phyloP scores from a whole-genome alignment of 495 filamentous ascomycete genomes.

The Neurospora africana region DNA sequence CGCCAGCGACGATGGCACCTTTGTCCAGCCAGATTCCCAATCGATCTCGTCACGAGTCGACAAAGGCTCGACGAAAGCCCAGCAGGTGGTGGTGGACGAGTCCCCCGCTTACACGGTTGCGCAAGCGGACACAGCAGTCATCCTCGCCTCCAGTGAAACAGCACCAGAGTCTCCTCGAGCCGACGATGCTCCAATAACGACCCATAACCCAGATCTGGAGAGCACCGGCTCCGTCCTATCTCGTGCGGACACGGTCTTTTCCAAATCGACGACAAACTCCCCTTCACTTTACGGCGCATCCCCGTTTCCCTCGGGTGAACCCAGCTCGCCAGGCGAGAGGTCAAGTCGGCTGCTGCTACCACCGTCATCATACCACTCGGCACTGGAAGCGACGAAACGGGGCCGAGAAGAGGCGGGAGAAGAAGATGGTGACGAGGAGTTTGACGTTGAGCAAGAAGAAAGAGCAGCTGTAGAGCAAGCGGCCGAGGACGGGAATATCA shows the following conservation, averaged over 20 bases:
- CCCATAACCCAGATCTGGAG: not conserved
- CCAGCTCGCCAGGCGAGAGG: not conserved
- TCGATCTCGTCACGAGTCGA: not conserved
- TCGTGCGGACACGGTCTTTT: slow-evolving; percentile 1
- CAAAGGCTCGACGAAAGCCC: not conserved
- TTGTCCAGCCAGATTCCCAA: not conserved
- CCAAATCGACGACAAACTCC: slow-evolving; percentile 5
- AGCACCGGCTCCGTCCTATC: slow-evolving; percentile 2
- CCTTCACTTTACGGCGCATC: slow-evolving; percentile 2
- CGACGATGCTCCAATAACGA: slow-evolving; percentile 1
- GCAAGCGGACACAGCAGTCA: not conserved
- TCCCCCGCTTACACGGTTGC: not conserved
- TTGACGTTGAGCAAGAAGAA: slow-evolving; percentile 8
- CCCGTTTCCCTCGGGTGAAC: not conserved
- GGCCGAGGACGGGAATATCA: slow-evolving; percentile 23
- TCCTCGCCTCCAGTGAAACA: not conserved
- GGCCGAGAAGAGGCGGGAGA: not conserved
- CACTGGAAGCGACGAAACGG: not conserved
- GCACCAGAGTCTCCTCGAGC: not conserved
- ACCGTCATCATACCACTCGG: not conserved
- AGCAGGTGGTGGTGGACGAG: not conserved
- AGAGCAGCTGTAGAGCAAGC: slow-evolving; percentile 15
- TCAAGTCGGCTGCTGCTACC: not conserved
- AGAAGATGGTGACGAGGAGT: slow-evolving; percentile 4
- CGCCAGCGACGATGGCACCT: slow-evolving; percentile 1